Evolutionary conservation across 768 basidiomycete species (phyloP), one percentile per base, ranked within the genome.

Genomic region (Candolleomyces eurysporus): DNA sequence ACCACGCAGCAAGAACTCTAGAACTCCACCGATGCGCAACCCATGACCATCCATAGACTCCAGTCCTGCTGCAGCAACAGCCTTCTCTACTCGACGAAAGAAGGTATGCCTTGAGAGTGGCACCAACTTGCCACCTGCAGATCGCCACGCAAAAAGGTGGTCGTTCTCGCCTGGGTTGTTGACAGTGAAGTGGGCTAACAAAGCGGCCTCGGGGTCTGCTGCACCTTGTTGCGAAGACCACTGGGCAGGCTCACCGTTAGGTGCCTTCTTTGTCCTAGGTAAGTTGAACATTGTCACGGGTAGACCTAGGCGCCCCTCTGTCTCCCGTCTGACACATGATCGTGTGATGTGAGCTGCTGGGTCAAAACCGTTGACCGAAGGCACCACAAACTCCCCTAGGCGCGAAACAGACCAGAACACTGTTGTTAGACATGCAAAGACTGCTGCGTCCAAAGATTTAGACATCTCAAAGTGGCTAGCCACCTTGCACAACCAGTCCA

Each of bases 1-100:
- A 1, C 73, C 72, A 3, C 67, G 61, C 6, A 79, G 69, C 0
- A 78, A 69, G 60, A 75, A 77, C 58, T 74, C 72, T 1, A 78
- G 64, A 0, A 74, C 76, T 6, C 69, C 51, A 3, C 70, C 67
- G 63, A 67, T 67, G 52, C 63, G 62, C 39, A 71, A 63, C 4
- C 67, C 59, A 57, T 78, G 75, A 2, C 69, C 69, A 22, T 69
- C 57, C 5, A 71, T 11, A 2, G 57, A 56, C 1, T 57, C 19
- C 0, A 66, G n/a, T 0, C 64, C 64, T 0, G 65, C 64, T 0
- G 49, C 56, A 4, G 49, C 40, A 9, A 64, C 56, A 0, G 68
- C 65, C 13, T 17, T n/a, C 1, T 57, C 60, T 14, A 76, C 49
- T 0, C 59, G 58, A 1, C 48, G 16, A 2, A 70, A 39, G 59